Base-by-base conservation (phyloP, 2,329 filamentous ascomycete species). In the Dothiorella sarmentorum region DNA sequence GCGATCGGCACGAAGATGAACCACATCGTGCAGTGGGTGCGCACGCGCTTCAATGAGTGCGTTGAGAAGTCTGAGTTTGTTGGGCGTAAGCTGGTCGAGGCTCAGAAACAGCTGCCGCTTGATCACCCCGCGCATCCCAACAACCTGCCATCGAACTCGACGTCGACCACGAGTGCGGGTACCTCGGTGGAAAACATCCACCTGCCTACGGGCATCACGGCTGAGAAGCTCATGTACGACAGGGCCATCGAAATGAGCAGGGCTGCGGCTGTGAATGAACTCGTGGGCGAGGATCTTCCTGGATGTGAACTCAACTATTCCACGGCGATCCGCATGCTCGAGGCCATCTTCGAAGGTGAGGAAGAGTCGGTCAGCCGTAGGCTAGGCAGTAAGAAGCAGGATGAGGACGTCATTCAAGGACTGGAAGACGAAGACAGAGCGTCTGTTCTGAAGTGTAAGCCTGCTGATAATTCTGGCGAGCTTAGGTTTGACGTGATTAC, bases 191-290 rank as follows among this genome's bases (percentile, higher is more conserved):
- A 94, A 61, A 88, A 90, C 55, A 91, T 97, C 24, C 84, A 89
- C 47, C 81, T 99, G 24, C 96, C 90, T 13, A 85, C 90, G 2
- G 94, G 93, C 1, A 86, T 97, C 58, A 97, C 91, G 20, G 94
- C 94, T 0, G 94, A 97, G 76, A 96, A 92, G 75, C 80, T 99
- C 44, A 97, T 99, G 91, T 99, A 97, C 70, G 94, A 99, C 66
- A 89, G 94, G 45, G 94, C 94, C 0, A 78, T 97, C 20, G 94
- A 99, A 72, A 97, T 99, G 94, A 97, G 91, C 71, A 86, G 91
- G 55, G 86, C 90, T 3, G 93, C 94, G 7, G 94, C 94, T 7
- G 94, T 97, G 69, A 95, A 96, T 66, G 94, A 99, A 75, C 89
- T 99, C 51, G 91, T 94, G 2, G 91, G 93, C 59, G 90, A 94